Evolutionary conservation across 2,329 filamentous ascomycete species (phyloP).

Genomic region (Calycina marina): DNA sequence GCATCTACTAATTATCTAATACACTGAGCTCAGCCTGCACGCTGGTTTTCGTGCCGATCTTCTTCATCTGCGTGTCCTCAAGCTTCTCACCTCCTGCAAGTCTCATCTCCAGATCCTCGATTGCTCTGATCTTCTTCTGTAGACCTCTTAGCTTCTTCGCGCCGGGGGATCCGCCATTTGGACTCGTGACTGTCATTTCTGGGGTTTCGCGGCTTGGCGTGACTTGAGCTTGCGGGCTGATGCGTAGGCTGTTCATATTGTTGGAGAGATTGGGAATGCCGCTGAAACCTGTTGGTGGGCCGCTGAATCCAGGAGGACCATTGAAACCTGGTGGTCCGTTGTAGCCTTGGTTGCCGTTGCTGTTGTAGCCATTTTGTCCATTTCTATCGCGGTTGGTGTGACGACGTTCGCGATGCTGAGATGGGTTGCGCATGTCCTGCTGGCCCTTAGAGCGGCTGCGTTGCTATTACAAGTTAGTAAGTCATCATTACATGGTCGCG

Average conservation of each 20-base stretch:
- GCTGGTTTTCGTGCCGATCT: constrained; percentile 76
- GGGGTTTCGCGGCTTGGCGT: constrained; percentile 21
- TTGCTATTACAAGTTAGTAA: too few species aligned
- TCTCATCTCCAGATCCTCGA: constrained; percentile 96
- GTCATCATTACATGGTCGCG: too few species aligned
- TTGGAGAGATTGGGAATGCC: not conserved
- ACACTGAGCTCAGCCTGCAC: constrained; percentile 70
- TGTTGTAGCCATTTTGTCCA: constrained; percentile 28
- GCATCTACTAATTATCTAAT: constrained; percentile 2
- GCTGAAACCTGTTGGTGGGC: constrained; percentile 3
- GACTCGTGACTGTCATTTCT: constrained; percentile 36
- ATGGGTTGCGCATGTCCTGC: constrained; percentile 30
- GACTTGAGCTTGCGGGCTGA: constrained; percentile 9
- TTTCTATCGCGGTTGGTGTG: constrained; percentile 28
- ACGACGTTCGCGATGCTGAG: constrained; percentile 34
- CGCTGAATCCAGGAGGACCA: constrained; percentile 7
- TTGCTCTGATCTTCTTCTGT: constrained; percentile 93
- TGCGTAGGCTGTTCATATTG: constrained; percentile 22
- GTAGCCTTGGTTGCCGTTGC: constrained; percentile 21
- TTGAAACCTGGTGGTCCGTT: constrained; percentile 18
- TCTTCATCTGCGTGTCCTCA: constrained; percentile 96
- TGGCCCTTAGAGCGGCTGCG: constrained; percentile 31
- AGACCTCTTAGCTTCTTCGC: constrained; percentile 92
- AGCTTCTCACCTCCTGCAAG: constrained; percentile 89
- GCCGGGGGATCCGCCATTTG: constrained; percentile 48